Evolutionary conservation across 805 yeast genomes (phyloP), one percentile per base, ranked within the genome.

Genomic region (Blastobotrys terrestris): DNA sequence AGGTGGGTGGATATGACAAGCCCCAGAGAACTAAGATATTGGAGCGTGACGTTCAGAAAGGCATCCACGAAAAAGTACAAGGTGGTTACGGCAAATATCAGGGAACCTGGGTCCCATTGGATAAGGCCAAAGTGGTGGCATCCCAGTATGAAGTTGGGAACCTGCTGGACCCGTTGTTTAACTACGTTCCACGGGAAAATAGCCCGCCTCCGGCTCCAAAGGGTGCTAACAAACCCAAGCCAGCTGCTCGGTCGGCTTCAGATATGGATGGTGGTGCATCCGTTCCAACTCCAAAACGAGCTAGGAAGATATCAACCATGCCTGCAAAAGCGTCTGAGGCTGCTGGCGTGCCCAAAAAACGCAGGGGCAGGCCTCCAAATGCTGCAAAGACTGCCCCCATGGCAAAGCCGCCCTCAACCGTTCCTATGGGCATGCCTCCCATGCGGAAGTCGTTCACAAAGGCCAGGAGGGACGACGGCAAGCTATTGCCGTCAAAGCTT

Each of bases 41-140:
- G 60, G 98, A 91, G 66, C 82, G 85, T 62, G 97, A 91, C 58
- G 96, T 92, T n/a, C 97, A 92, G 64, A 79, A 78, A 43, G 96
- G 95, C 3, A 70, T 75, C 16, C 97, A 91, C 67, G 97, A 91
- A 63, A 92, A 92, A 67, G 89, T 91, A 19, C 98, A 91, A 68
- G 98, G 98, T 56, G 98, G 98, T 2, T 91, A 90, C 66, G 98
- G 98, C 51, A 84, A 91, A 64, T 92, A 90, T 68, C 98, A 92
- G 68, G 97, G 97, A 15, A 91, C 97, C 1, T 91, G 97, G 97
- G 91, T 91, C 6, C 97, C 97, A 0, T 69, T 87, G 56, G 81
- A 77, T 4, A 80, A 87, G 48, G 97, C 96, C 0, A 69, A 73
- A 21, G 79, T 77, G 56, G 77, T 88, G 52, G 88, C 92, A 1